Percentiles rank a stretch among this genome's conserved stretches.
These are phyloP conservation scores for Neofusicoccum parvum DNA, from an alignment of 2,329 filamentous ascomycete genomes.

Conservation along the genomic window DNA sequence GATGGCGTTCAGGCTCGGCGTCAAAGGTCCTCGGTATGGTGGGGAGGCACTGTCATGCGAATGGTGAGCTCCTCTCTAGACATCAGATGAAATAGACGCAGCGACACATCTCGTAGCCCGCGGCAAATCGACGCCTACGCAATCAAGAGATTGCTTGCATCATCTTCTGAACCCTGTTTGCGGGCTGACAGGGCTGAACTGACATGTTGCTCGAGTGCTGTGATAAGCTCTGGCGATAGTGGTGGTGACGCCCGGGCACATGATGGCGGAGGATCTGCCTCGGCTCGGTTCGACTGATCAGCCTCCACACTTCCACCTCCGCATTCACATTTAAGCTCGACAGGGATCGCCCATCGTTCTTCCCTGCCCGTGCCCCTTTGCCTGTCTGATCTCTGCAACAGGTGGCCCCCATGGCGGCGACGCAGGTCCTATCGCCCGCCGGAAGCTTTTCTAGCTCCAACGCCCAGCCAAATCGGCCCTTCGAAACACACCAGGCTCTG, in stretches of 20 bases:
- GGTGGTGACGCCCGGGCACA: background rate
- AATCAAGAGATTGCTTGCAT: background rate
- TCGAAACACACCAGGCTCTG: background rate
- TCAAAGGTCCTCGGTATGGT: background rate
- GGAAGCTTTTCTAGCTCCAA: background rate
- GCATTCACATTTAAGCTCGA: background rate
- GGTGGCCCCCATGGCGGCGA: background rate
- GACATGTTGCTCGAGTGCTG: background rate
- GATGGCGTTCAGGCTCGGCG: background rate
- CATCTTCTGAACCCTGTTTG: background rate
- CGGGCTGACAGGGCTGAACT: background rate
- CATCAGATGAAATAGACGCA: background rate
- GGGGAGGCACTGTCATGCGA: background rate
- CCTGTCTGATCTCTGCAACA: constrained; percentile 1
- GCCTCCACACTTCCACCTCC: background rate
- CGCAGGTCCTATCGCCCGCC: background rate
- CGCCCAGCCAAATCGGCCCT: background rate
- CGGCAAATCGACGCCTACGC: background rate
- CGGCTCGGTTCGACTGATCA: background rate
- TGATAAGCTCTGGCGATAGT: background rate
- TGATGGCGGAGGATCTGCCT: background rate
- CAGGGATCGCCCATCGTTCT: background rate
- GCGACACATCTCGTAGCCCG: background rate
- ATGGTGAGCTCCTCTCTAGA: background rate
- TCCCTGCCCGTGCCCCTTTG: background rate